Conservation (phyloP, 306 rosid genomes). For the Spatholobus suberectus region DNA sequence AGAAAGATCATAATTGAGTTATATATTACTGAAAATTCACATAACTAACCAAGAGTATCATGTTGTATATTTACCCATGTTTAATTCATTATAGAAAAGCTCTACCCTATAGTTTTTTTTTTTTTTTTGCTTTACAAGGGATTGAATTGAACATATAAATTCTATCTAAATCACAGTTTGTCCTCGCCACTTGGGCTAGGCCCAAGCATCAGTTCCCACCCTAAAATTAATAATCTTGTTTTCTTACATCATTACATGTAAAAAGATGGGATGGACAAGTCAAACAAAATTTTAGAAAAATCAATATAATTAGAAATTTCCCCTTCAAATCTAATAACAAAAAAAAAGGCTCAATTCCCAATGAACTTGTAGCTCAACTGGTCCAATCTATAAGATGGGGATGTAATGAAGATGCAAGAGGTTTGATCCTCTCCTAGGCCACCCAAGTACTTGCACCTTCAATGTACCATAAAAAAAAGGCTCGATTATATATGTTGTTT, state of each 20-base stretch:
- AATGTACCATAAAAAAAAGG: background rate
- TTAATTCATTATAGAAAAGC: background rate
- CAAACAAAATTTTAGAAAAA: slow-evolving; percentile 12
- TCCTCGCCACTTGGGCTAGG: background rate
- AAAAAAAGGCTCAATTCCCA: background rate
- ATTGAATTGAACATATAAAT: background rate
- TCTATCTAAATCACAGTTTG: background rate
- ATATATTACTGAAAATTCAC: background rate
- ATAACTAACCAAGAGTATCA: background rate
- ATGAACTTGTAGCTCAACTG: slow-evolving; percentile 9
- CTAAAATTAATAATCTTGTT: background rate
- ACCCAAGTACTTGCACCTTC: background rate
- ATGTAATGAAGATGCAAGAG: background rate
- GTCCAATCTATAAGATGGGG: background rate
- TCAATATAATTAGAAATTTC: background rate
- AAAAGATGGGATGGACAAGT: background rate
- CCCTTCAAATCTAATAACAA: background rate
- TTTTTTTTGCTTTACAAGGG: background rate
- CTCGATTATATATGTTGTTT: background rate
- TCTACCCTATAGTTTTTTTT: background rate
- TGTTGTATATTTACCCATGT: background rate
- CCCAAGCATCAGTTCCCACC: background rate
- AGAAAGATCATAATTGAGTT: slow-evolving; percentile 11
- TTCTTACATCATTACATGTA: too few species aligned
- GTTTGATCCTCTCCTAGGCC: background rate